Conservation (phyloP, 768 basidiomycete species). For the Amylocystis lapponica region DNA sequence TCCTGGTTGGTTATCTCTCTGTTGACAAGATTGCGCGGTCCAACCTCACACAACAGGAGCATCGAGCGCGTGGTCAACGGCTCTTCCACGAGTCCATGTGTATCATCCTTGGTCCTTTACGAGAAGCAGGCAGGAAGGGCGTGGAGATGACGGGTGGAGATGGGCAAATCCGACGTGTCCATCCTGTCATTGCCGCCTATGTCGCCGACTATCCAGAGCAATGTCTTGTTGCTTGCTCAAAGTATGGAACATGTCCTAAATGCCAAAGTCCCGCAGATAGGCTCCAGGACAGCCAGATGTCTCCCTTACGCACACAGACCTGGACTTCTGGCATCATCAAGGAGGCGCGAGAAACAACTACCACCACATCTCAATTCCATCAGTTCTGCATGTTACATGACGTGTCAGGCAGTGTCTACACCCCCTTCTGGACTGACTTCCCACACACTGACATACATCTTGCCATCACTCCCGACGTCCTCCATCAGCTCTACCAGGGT, state of each 20-base stretch:
- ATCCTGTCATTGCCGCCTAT: no score
- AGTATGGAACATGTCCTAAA: conserved; percentile 6
- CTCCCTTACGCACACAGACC: conserved; percentile 17
- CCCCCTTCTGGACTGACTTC: conserved; percentile 14
- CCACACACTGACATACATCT: conserved; percentile 12
- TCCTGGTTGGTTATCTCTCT: conserved; percentile 14
- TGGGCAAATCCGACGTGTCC: neutral
- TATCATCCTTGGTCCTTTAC: neutral
- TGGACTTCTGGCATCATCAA: neutral
- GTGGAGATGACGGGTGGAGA: neutral
- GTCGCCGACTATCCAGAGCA: no score
- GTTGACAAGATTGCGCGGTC: neutral
- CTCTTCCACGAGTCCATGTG: neutral
- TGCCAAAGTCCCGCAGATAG: neutral
- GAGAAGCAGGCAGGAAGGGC: neutral
- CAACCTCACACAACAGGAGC: neutral
- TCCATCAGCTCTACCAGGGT: no score
- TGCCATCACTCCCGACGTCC: conserved; percentile 12
- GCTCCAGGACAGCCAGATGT: conserved; percentile 1
- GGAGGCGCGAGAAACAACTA: neutral
- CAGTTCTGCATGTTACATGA: neutral
- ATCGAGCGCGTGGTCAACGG: neutral
- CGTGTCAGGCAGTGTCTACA: neutral
- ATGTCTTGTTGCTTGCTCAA: no score
- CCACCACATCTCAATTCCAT: neutral